Evolutionary conservation across 1,284 basidiomycete genomes (phyloP).

Genomic region (Chalciporus sp.): DNA sequence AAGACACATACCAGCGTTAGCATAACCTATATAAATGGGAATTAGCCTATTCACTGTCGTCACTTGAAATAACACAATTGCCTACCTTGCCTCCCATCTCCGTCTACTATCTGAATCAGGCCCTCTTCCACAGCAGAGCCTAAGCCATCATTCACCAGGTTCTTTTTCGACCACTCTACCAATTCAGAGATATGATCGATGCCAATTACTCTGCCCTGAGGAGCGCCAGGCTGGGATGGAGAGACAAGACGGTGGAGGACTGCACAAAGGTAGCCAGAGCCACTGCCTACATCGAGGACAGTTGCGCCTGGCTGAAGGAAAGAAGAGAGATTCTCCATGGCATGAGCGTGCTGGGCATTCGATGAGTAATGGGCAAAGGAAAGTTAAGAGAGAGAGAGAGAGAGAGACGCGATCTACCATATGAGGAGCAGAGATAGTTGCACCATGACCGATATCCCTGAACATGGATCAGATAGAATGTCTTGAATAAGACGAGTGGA

Average conservation of each 20-base stretch:
- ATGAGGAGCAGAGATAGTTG: constrained; percentile 90
- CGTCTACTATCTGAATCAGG: constrained; percentile 65
- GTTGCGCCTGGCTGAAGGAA: constrained; percentile 69
- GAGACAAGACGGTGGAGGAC: constrained; percentile 77
- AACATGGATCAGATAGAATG: background rate
- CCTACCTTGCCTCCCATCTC: constrained; percentile 82
- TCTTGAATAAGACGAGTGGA: background rate
- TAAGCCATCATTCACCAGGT: constrained; percentile 73
- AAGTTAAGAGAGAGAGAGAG: background rate
- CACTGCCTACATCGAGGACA: constrained; percentile 82
- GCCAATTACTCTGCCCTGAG: constrained; percentile 74
- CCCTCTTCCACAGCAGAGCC: constrained; percentile 51
- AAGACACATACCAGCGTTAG: constrained; percentile 26
- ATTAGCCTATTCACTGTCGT: background rate
- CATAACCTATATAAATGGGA: constrained; percentile 26
- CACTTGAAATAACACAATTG: too few species aligned
- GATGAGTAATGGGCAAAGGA: background rate
- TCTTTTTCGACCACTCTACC: constrained; percentile 68
- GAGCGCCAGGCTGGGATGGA: constrained; percentile 30
- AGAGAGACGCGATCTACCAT: constrained; percentile 59
- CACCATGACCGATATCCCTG: constrained; percentile 76
- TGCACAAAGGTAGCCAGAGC: constrained; percentile 78
- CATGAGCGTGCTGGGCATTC: constrained; percentile 75
- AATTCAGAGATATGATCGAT: constrained; percentile 91
- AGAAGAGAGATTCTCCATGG: constrained; percentile 71